Base-by-base conservation (phyloP, 306 rosid genomes). In the Styphnolobium japonicum region DNA sequence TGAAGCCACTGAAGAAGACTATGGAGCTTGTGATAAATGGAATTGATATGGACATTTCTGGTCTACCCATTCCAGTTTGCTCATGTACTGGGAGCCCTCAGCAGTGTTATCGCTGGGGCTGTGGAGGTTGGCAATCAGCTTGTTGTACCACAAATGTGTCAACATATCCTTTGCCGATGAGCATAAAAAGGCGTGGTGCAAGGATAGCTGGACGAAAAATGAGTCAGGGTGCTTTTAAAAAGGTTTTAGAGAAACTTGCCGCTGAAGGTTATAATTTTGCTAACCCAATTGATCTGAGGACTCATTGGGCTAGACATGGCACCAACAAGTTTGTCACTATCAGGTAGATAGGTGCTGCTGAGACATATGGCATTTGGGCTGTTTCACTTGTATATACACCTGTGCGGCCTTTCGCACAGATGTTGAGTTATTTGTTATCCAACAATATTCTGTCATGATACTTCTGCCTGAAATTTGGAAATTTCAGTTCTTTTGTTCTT, bases 81-180 rank as follows among this genome's bases (percentile, higher is more conserved):
- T 91, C 98, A 0, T 94, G 98, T 71, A 94, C 98, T 40, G 97
- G 98, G 67, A 10, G 81, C 29, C 90, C 97, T 37, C 97, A 92
- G 75, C 98, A 92, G 77, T 91, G 98, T 75, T 94, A 94, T 64
- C 87, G 98, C 5, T 94, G 98, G 98, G 98, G 98, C 55, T 89
- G 90, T 39, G 98, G 97, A 10, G 97, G 98, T 5, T 94, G 98
- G 98, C 98, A 94, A 70, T 94, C 98, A 15, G 97, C 98, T 36
- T 94, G 98, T 85, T 94, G 98, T 61, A 94, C 98, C 27, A 94
- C 97, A 49, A 88, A 83, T 79, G 89, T 94, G 75, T 94, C 98
- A 0, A 83, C 85, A 75, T 90, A 92, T 87, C 98, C 98, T 70
- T 78, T 94, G 89, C 98, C 98, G 9, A 91, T 92, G 97, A 94